Percentiles rank a stretch among this genome's conserved stretches.
phyloP scores from a whole-genome alignment of 2,329 filamentous ascomycete genomes.

The Colletotrichum echinochloae region DNA sequence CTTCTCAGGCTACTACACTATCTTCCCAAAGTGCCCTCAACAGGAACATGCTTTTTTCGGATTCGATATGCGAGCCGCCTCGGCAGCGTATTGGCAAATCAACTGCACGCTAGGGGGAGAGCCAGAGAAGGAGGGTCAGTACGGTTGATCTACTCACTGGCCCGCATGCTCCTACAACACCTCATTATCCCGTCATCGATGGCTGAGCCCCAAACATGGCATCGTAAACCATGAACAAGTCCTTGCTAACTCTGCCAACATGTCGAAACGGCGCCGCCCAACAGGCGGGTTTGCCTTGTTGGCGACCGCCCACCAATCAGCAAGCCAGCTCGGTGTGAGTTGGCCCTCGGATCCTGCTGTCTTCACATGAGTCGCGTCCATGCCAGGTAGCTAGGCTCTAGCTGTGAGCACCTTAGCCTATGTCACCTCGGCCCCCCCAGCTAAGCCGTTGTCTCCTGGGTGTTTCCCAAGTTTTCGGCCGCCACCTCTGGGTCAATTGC shows the following conservation, averaged over 20 bases:
- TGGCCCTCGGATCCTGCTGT: neutral
- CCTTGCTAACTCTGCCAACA: neutral
- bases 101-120: neutral
- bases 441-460: slow-evolving; percentile 13
- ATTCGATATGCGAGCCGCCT: slow-evolving; percentile 8
- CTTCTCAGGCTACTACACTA: neutral
- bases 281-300: neutral
- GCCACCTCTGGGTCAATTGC: neutral
- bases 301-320: neutral
- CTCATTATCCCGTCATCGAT: slow-evolving; percentile 15
- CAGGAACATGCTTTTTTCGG: slow-evolving; percentile 20
- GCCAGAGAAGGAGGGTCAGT: neutral
- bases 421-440: slow-evolving; percentile 35
- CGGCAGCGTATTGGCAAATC: neutral
- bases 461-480: slow-evolving; percentile 13
- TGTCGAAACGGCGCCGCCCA: neutral
- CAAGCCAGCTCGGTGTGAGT: slow-evolving; percentile 2
- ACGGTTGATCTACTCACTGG: neutral
- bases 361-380: slow-evolving; percentile 31
- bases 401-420: slow-evolving; percentile 5
- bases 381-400: slow-evolving; percentile 25
- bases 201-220: slow-evolving; percentile 8
- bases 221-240: neutral
- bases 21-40: neutral
- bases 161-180: neutral